Evolutionary conservation across 352 stramenopile species (phyloP).

Genomic region (Peronospora destructor): DNA sequence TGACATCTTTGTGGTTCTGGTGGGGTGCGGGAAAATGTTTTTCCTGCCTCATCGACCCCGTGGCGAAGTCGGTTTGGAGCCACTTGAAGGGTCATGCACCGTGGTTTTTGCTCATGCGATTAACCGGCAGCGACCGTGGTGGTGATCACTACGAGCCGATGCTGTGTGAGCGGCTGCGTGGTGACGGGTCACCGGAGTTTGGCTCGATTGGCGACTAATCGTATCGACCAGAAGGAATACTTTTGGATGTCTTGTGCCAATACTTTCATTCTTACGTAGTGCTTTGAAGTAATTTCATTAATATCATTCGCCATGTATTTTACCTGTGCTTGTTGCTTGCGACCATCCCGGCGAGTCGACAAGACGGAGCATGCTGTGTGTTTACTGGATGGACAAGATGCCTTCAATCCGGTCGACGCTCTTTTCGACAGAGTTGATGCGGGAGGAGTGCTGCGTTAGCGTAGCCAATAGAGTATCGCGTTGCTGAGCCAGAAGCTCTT

Average conservation of each 20-base stretch:
- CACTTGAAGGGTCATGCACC: slow-evolving; percentile 73
- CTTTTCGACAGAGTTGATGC: slow-evolving; percentile 47
- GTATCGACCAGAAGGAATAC: neutral
- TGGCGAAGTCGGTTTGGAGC: slow-evolving; percentile 31
- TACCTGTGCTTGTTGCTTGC: neutral
- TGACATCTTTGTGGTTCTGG: slow-evolving; percentile 84
- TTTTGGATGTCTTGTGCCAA: slow-evolving; percentile 4
- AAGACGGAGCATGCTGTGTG: slow-evolving; percentile 17
- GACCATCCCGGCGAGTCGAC: neutral
- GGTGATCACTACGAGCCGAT: slow-evolving; percentile 87
- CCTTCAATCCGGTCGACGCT: slow-evolving; percentile 39
- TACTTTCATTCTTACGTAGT: slow-evolving; percentile 18
- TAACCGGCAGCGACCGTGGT: slow-evolving; percentile 76
- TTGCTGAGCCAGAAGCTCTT: slow-evolving; percentile 55
- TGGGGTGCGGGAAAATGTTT: slow-evolving; percentile 85
- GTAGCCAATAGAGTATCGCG: slow-evolving; percentile 37
- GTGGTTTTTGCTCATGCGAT: slow-evolving; percentile 85
- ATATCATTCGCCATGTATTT: slow-evolving; percentile 19
- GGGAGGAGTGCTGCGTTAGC: slow-evolving; percentile 41
- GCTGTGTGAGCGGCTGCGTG: slow-evolving; percentile 73
- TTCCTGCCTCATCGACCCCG: slow-evolving; percentile 78
- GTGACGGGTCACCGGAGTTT: slow-evolving; percentile 76
- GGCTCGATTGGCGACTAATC: slow-evolving; percentile 74
- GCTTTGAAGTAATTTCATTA: slow-evolving; percentile 12
- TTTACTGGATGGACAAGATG: slow-evolving; percentile 27